Percentiles rank a stretch among this genome's conserved stretches.
phyloP scores from a whole-genome alignment of 148 eudicot species.

The Mesembryanthemum crystallinum region DNA sequence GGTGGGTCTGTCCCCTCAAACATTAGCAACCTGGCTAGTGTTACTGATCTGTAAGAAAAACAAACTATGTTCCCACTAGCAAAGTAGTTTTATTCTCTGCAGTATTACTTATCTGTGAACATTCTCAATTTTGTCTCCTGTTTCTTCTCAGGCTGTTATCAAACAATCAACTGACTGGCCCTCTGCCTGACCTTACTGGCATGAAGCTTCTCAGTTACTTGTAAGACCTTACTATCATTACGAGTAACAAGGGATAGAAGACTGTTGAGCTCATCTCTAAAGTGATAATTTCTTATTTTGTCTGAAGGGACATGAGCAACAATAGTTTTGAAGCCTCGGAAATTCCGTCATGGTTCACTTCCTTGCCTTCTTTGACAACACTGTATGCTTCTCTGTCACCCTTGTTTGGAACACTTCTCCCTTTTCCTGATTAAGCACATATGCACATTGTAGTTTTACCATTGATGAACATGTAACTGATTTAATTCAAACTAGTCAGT shows the following conservation, averaged over 20 bases:
- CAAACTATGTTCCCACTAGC: neutral
- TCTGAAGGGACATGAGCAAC: slow-evolving; percentile 77
- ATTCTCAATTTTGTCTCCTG: neutral
- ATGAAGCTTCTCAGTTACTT: slow-evolving; percentile 47
- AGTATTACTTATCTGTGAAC: neutral
- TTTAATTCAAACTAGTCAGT: neutral
- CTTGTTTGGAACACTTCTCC: neutral
- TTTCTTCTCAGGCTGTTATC: slow-evolving; percentile 48
- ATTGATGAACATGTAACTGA: neutral
- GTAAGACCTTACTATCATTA: slow-evolving; percentile 32
- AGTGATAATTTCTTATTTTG: neutral
- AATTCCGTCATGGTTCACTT: slow-evolving; percentile 55
- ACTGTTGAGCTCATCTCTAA: neutral
- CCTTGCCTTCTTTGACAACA: slow-evolving; percentile 51
- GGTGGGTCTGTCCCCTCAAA: slow-evolving; percentile 56
- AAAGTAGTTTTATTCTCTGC: neutral
- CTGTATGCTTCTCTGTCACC: slow-evolving; percentile 38
- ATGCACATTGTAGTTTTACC: too few species aligned
- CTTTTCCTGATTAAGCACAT: neutral
- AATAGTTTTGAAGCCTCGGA: slow-evolving; percentile 51
- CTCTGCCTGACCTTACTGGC: slow-evolving; percentile 62
- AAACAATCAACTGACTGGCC: slow-evolving; percentile 53
- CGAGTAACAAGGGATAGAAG: neutral
- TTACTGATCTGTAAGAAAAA: slow-evolving; percentile 57
- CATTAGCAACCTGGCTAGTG: slow-evolving; percentile 49